Evolutionary conservation across 2,329 filamentous ascomycete genomes (phyloP).

Genomic region (Beauveria australis): DNA sequence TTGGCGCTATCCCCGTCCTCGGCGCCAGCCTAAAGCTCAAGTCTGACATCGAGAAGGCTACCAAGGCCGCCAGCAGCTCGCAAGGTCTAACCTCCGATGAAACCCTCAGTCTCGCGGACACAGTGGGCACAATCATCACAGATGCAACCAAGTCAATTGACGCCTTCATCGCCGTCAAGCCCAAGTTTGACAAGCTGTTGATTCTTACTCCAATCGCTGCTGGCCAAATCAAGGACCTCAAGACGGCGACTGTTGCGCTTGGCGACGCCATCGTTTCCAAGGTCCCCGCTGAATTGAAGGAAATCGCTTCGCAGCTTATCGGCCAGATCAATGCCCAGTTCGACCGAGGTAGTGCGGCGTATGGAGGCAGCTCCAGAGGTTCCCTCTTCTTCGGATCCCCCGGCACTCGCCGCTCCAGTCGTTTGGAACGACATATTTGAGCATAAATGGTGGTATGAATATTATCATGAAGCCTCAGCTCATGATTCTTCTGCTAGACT

Average conservation of each 20-base stretch:
- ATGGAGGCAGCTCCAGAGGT: not conserved
- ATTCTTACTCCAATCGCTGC: conserved; percentile 3
- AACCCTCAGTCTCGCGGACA: not conserved
- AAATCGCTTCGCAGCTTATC: conserved; percentile 1
- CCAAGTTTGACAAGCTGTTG: conserved; percentile 7
- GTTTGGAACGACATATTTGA: not conserved
- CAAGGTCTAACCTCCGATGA: conserved; percentile 3
- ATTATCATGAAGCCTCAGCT: too few species aligned
- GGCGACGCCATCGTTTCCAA: conserved; percentile 4
- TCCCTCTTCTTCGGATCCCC: not conserved
- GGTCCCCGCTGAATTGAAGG: conserved; percentile 8
- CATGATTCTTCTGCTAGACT: too few species aligned
- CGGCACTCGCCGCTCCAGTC: not conserved
- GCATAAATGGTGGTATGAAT: too few species aligned
- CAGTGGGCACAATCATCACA: not conserved
- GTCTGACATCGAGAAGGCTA: not conserved
- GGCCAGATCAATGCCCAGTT: conserved; percentile 7
- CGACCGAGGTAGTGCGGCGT: conserved; percentile 3
- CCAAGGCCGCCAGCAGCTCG: not conserved
- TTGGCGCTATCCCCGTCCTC: conserved; percentile 3
- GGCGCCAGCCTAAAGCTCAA: not conserved
- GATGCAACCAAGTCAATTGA: not conserved
- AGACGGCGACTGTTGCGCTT: not conserved
- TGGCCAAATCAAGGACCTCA: conserved; percentile 6
- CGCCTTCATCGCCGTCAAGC: conserved; percentile 6